Evolutionary conservation across 371 early-diverging fungal genomes (phyloP).

Genomic region (Actinomortierella ambigua): DNA sequence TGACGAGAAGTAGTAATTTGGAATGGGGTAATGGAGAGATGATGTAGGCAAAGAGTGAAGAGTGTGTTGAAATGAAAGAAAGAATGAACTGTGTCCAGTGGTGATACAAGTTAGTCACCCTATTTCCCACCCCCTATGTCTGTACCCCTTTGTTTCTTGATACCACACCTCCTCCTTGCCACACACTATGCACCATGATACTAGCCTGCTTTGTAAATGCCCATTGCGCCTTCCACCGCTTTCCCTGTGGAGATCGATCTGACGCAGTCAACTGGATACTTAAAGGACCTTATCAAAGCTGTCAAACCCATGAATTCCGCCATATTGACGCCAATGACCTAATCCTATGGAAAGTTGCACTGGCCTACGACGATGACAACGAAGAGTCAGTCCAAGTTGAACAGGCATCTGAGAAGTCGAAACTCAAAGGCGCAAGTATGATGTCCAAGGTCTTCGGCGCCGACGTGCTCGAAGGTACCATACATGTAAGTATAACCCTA

Average conservation of each 20-base stretch:
- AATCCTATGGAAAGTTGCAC: constrained; percentile 21
- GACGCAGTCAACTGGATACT: constrained; percentile 8
- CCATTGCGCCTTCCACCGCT: too few species aligned
- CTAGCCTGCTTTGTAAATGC: constrained; percentile 21
- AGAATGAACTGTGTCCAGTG: too few species aligned
- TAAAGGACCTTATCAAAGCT: constrained; percentile 25
- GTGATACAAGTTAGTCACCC: too few species aligned
- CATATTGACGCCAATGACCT: constrained; percentile 13
- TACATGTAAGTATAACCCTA: too few species aligned
- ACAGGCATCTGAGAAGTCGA: not conserved
- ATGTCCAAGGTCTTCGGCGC: constrained; percentile 7
- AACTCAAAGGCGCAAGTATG: constrained; percentile 4
- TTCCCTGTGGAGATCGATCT: constrained; percentile 7
- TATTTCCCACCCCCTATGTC: too few species aligned
- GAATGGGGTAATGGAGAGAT: too few species aligned
- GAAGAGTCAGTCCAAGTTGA: not conserved
- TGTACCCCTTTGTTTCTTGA: too few species aligned
- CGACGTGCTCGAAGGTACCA: not conserved
- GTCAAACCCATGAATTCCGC: constrained; percentile 10
- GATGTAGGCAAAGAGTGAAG: too few species aligned
- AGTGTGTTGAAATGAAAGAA: too few species aligned
- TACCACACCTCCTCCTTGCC: too few species aligned
- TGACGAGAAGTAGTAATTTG: too few species aligned
- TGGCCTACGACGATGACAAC: constrained; percentile 14
- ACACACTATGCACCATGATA: too few species aligned